Conservation (phyloP, 306 rosid genomes). For the Heteromeles arbutifolia region DNA sequence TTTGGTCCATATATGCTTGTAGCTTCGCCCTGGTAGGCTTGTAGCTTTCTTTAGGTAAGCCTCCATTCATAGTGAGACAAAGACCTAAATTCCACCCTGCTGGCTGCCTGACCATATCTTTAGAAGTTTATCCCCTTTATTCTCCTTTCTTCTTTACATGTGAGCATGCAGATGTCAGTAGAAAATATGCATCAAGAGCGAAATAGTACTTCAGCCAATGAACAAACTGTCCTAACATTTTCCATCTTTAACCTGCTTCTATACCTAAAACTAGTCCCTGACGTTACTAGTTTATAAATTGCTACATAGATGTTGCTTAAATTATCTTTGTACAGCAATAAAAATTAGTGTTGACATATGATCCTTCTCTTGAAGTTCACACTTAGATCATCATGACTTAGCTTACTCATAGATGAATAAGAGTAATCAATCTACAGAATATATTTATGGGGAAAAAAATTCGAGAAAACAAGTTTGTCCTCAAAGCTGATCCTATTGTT, state of each 20-base stretch:
- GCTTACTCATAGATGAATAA: background rate
- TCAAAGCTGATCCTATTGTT: background rate
- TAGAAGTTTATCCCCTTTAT: background rate
- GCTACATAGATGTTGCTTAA: background rate
- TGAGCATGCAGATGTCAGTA: background rate
- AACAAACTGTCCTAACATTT: background rate
- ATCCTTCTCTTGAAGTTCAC: conserved; percentile 2
- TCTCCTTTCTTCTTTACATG: background rate
- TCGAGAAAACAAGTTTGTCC: background rate
- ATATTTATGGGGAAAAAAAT: background rate
- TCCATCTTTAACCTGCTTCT: background rate
- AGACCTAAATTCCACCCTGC: background rate
- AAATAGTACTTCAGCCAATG: background rate
- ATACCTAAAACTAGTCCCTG: background rate
- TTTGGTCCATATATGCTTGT: background rate
- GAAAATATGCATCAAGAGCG: background rate
- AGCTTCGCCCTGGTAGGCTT: background rate
- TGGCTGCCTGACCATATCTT: background rate
- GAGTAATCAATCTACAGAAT: background rate
- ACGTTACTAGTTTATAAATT: background rate
- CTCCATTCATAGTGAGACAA: conserved; percentile 6
- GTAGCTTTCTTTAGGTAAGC: conserved; percentile 4
- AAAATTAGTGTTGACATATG: no score
- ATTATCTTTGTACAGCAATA: background rate
- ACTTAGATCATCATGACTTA: background rate